Base-by-base conservation (phyloP, 2,329 filamentous ascomycete genomes). In the Hymenoscyphus infarciens region DNA sequence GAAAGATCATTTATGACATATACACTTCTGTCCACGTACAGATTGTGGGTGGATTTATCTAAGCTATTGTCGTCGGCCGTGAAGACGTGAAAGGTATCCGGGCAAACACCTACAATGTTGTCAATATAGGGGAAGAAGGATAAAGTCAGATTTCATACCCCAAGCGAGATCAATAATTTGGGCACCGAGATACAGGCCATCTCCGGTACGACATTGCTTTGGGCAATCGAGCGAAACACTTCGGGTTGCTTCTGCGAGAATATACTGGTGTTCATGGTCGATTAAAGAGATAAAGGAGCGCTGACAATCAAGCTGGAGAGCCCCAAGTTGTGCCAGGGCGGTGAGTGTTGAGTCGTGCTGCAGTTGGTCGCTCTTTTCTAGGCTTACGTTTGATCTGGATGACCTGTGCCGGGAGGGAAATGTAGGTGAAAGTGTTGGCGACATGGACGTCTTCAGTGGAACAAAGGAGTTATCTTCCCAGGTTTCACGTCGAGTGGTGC, bases 241-340 rank as follows among this genome's bases (percentile, higher is more conserved):
- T 27, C 57, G 58, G 8, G 69, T 70, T 4, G 69, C 67, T 56
- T 70, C 70, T 13, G 70, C 67, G 8, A 72, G 56, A n/a, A 72
- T 65, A 38, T 67, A 70, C 52, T 70, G 69, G 25, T 63, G 56
- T 13, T 67, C 56, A 3, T 66, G 62, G 38, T 68, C 67, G 25
- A 71, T 68, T 1, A 71, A 58, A 33, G 78, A 79, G n/a, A 83
- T 76, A 66, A 83, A 77, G 49, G 74, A 75, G 7, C 81, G 77
- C 61, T 78, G 76, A 35, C 76, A 76, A 25, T 77, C 71, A 55
- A 83, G 71, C 0, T 79, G 75, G 16, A 82, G 73, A 0, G 80
- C 75, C 4, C 76, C 78, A 6, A 84, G 75, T 69, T 83, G 82
- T 0, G 81, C 74, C 60, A 78, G 75, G 1, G 77, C 76, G 5